Base-by-base conservation (phyloP, 2,329 filamentous ascomycete species). In the Fusarium aywerte region DNA sequence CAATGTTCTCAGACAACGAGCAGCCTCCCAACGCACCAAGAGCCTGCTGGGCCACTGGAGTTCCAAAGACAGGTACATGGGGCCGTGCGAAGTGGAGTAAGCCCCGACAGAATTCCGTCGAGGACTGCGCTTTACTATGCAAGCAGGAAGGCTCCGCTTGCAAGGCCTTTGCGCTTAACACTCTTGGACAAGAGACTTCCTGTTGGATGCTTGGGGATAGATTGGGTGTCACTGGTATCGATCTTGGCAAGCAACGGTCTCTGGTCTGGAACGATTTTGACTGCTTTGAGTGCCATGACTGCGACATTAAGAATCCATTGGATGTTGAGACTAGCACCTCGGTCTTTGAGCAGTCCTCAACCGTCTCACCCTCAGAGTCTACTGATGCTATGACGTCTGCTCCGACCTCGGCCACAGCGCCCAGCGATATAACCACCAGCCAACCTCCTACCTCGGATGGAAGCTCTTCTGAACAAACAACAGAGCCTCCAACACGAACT, bases 221-320 rank as follows among this genome's bases (percentile, higher is more conserved):
- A 21, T 9, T 65, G 2, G 58, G 53, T 0, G 36, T 65, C 3
- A 0, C 3, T 29, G 61, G 61, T 0, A 63, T 63, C 2, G 25
- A 53, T 9, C 1, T 65, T 0, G 27, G 52, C 1, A 27, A 9
- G 2, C 51, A 18, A 2, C 0, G 25, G 0, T 52, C 58, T 5
- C 1, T 64, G 15, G 27, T 64, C 7, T 65, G 61, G 61, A 63
- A 65, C 3, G 61, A 65, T 1, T 43, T 31, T 0, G 59, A 63
- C 18, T 65, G 61, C 16, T 65, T 65, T 0, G 35, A 65, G 11
- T 65, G 61, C 15, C 35, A 47, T 0, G 59, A 53, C 4, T 65
- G 61, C 1, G 61, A 58, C 3, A 18, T 35, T 1, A 23, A 18
- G 12, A 61, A 61, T 13, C 32, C 58, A 2, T 29, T 23, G 0